Base-by-base conservation (phyloP, 169 alveolate species). In the Theileria sp. region DNA sequence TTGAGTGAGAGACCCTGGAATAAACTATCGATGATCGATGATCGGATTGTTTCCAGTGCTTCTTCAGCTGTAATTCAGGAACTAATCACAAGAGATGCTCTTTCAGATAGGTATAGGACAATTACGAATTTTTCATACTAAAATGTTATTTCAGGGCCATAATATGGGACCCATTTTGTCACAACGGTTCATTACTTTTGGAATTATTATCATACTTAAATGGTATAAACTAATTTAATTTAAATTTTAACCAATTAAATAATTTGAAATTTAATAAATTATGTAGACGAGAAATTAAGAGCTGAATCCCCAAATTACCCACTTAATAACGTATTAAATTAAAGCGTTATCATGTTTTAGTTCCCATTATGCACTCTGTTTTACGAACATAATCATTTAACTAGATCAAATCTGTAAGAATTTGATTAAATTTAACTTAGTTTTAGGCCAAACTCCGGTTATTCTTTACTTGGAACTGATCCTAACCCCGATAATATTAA, bases 141-240 rank as follows among this genome's bases (percentile, higher is more conserved):
- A 51, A 36, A 51, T 51, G 32, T 28, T 8, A 28, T 23, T 26
- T 26, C 15, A 84, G 78, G 15, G 3, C 64, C 23, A 49, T 77
- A 12, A 77, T 84, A 25, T 84, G 86, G 90, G 90, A 84, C 61
- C 90, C 90, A 13, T 74, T 84, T 28, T 84, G 90, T 51, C 86
- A 84, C 26, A 84, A 70, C 69, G 90, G 90, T 25, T 0, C 82
- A 56, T 44, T 84, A 67, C 77, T 84, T 26, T n/a, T 84, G 62
- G 90, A 84, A 81, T 36, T 84, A 15, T 30, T 51, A 65, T 77
- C 87, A 15, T 50, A 69, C 1, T 49, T 84, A 25, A 13, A 32
- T 7, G 81, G 81, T 75, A 21, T 62, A n/a, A 44, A 44, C 12
- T 44, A 0, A 8, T 44, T 44, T 44, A 10, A 44, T 44, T 44